Evolutionary conservation across 495 filamentous ascomycete species (phyloP), one percentile per base, ranked within the genome.

Genomic region (Saxophila tyrrhenica): DNA sequence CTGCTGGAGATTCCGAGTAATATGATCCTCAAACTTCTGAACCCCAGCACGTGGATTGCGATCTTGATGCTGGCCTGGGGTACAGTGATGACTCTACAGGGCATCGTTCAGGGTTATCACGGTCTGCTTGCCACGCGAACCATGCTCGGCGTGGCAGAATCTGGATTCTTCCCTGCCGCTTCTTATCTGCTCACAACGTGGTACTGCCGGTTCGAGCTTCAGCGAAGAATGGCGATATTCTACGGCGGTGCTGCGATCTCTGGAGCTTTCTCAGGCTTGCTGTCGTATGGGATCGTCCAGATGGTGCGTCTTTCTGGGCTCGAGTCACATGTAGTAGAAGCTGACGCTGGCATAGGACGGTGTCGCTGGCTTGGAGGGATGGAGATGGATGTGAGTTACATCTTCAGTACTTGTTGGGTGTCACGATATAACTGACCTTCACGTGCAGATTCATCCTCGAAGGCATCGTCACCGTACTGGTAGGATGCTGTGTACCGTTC

Each of bases 161-260:
- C 66, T 25, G 78, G 85, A 32, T 68, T 89, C 9, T 88, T 83
- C 63, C 85, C 86, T 2, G 86, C 83, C 15, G 77, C 83, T 19
- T 79, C 83, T 1, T 89, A 86, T 59, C 84, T 48, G 7, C 8
- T 48, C 20, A 48, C 45, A 21, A 48, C 24, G 7, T 48, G 45
- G 45, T 48, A 48, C 17, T 48, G 45, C 25, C 68, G 81, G 1
- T 77, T 83, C 55, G 78, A 81, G 61, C 76, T 76, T 19, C 84
- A 88, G 60, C 76, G 71, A 50, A 77, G 85, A 25, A 76, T 82
- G 56, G 84, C 82, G 7, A 69, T 83, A 42, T 89, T 87, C 67
- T 87, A 85, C 73, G 78, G 78, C 51, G 75, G 80, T 0, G 81
- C 82, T 1, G 78, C 74, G 29, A 61, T 85, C 25, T 79, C 83